phyloP scores from a whole-genome alignment of 2,329 filamentous ascomycete species.

The Scolecobasidium constrictum region DNA sequence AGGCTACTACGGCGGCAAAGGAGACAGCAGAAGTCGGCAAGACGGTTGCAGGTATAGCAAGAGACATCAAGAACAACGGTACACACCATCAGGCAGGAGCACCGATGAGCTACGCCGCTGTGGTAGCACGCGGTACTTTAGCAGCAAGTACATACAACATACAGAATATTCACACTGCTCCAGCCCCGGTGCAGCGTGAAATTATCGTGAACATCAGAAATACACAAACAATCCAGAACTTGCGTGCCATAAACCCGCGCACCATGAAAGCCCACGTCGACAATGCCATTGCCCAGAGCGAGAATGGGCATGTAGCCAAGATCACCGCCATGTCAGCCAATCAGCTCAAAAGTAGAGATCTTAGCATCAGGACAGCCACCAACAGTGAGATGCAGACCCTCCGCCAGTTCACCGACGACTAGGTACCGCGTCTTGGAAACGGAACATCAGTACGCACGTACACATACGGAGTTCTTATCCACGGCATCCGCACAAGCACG shows the following conservation, averaged over 20 bases:
- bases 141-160: constrained; percentile 14
- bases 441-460: constrained; percentile 9
- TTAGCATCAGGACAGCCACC: constrained; percentile 10
- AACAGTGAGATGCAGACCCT: constrained; percentile 14
- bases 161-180: constrained; percentile 12
- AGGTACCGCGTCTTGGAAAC: not conserved
- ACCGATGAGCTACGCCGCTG: constrained; percentile 11
- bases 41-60: constrained; percentile 10
- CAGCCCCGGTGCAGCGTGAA: constrained; percentile 13
- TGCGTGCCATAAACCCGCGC: constrained; percentile 13
- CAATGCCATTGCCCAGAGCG: constrained; percentile 13
- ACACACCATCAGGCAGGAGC: constrained; percentile 10
- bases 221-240: constrained; percentile 12
- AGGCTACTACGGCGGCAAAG: no score
- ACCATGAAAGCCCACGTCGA: constrained; percentile 14
- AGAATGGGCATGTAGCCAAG: constrained; percentile 14
- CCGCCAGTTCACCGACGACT: constrained; percentile 12
- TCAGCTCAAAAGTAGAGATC: constrained; percentile 15
- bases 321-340: constrained; percentile 15
- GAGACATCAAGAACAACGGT: constrained; percentile 11
- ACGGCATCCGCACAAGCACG: constrained; percentile 13
- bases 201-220: constrained; percentile 14
- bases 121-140: constrained; percentile 9
- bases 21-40: constrained; percentile 12
- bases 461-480: constrained; percentile 12